Base-by-base conservation (phyloP, 441 rosid species). In the Pelargonium cotyledonis region DNA sequence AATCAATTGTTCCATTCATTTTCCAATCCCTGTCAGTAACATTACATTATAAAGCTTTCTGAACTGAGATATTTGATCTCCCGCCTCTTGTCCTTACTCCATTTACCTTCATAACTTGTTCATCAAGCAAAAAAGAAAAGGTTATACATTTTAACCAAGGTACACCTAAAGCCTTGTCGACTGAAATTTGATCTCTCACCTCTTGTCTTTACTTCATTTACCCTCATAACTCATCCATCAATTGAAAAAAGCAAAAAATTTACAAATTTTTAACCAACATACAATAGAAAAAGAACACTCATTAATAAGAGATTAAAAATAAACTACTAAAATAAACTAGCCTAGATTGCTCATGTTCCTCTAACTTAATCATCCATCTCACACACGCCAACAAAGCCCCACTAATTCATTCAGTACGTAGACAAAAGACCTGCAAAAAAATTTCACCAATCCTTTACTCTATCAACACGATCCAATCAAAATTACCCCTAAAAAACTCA, bases 171-270 rank as follows among this genome's bases (percentile, higher is more conserved):
- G 12, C 73, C 75, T 3, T 79, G 91, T 4, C 75, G 74, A 21
- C 49, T 69, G 66, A 81, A 76, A 72, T 73, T 75, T 67, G 86
- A 71, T 75, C 88, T 85, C 38, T 88, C 89, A 63, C 89, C 88
- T 79, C 93, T 82, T 21, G 79, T 85, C 3, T 85, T 89, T 69
- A 83, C 98, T 70, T 80, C 91, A 79, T 85, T 92, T 23, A 90
- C 97, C 74, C 84, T 88, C 70, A 92, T 92, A 44, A 61, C 83
- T 66, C 95, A 85, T 49, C 96, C 94, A 55, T 85, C 88, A 65
- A 92, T 83, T 67, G 72, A 68, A 70, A 72, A 69, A 64, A 66
- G 77, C 73, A 47, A 76, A 65, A 11, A 11, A 0, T 65, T 65
- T 23, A 73, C 26, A 66, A 76, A 41, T 5, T 57, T 43, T 38